Evolutionary conservation across 768 basidiomycete species (phyloP), one percentile per base, ranked within the genome.

Genomic region (Collybia sordida): DNA sequence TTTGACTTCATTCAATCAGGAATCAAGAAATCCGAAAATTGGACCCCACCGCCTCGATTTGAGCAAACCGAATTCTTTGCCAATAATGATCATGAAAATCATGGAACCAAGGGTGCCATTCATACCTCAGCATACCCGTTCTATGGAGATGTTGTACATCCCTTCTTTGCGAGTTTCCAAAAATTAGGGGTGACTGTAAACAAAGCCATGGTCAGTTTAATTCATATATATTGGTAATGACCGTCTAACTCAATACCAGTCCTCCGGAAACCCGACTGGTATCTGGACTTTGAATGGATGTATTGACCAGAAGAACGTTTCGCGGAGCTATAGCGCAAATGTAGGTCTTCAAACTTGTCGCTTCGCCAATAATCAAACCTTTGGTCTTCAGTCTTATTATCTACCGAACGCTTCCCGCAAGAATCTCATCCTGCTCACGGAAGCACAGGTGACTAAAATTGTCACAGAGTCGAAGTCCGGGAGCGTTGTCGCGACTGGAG

Each of bases 351-450:
- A 27, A 27, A 9, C 25, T 9, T 27, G 25, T 9, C 25, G n/a
- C 9, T 27, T 4, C 5, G 25, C 25, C 25, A 27, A 27, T 4
- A 9, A 27, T 27, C 5, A 27, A 27, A 27, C 4, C 9, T 27
- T 27, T 27, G 25, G 9, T 27, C 5, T 4, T 19, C 24, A 43
- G 42, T 24, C 42, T 1, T 66, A 66, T 41, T 57, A 61, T 38
- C 47, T 51, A 18, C 64, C 67, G 6, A 61, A 63, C 46, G 21
- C 57, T 6, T 40, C 42, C 12, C 52, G 65, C 6, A n/a, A 38
- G 14, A 70, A 68, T 44, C 49, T 68, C 4, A 36, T 50, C 8
- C 50, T 66, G 24, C 45, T 67, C n/a, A 54, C 60, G 15, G 56
- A 47, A 6, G 61, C 63, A 19, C 49, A 41, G 4, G 64, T 54